phyloP scores from a whole-genome alignment of 2,329 filamentous ascomycete genomes.

The Podosphaera leucotricha region DNA sequence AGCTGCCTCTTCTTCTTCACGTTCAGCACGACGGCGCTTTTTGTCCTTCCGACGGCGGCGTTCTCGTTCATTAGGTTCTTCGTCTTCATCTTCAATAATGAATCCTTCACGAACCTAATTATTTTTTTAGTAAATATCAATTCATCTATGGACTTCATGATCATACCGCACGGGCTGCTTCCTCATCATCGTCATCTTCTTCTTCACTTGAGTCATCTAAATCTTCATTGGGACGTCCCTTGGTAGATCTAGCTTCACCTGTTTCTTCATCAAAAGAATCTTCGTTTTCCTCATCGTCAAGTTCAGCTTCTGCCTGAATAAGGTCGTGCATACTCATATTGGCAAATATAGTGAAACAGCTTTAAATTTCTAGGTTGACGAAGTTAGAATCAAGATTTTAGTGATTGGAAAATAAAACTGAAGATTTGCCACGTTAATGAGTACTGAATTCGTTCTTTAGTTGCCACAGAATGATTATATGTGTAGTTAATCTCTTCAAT shows the following conservation, averaged over 20 bases:
- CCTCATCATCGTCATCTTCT: conserved; percentile 78
- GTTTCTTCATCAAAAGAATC: conserved; percentile 61
- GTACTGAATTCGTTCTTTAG: too few relatives aligned
- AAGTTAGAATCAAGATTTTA: neutral
- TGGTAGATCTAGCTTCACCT: conserved; percentile 29
- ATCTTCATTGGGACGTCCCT: conserved; percentile 18
- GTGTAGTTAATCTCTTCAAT: too few relatives aligned
- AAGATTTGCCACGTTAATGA: too few relatives aligned
- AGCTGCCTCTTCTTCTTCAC: conserved; percentile 58
- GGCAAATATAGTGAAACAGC: conserved; percentile 4
- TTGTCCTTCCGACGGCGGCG: conserved; percentile 36
- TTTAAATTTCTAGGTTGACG: neutral
- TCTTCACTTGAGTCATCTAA: conserved; percentile 78
- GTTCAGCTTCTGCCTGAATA: conserved; percentile 63
- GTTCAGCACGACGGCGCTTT: conserved; percentile 56
- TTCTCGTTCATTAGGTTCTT: conserved; percentile 37
- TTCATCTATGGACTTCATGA: neutral
- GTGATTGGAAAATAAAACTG: too few relatives aligned
- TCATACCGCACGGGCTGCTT: conserved; percentile 50
- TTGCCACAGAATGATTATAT: too few relatives aligned
- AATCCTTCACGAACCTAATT: conserved; percentile 72
- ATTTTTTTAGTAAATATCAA: conserved; percentile 4
- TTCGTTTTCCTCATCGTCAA: conserved; percentile 69
- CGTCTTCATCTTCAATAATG: conserved; percentile 77
- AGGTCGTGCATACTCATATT: conserved; percentile 53